A percentile compares a stretch with the other conserved stretches of the same genome.
phyloP scores from a whole-genome alignment of 306 rosid genomes.

The Vicia villosa region DNA sequence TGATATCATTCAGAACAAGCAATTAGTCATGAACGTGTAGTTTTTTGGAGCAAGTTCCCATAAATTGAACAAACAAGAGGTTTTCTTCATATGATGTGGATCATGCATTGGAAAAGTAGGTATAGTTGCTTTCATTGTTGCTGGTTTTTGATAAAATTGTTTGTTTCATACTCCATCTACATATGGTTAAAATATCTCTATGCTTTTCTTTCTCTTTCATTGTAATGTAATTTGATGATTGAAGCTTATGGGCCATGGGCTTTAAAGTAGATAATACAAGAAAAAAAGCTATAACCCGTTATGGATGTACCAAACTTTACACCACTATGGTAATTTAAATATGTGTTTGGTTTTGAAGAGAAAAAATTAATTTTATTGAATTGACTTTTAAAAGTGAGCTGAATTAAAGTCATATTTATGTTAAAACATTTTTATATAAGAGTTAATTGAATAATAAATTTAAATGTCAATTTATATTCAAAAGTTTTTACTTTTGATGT shows the following conservation, averaged over 20 bases:
- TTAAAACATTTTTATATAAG: too few species aligned
- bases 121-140: constrained; percentile 35
- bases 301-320: constrained; percentile 18
- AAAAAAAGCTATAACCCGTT: constrained; percentile 15
- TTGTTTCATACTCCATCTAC: constrained; percentile 33
- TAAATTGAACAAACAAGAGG: constrained; percentile 36
- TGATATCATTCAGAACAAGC: constrained; percentile 31
- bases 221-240: constrained; percentile 22
- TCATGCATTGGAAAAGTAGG: constrained; percentile 31
- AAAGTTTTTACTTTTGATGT: too few species aligned
- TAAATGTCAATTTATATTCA: too few species aligned
- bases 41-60: constrained; percentile 47
- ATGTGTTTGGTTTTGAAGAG: background rate
- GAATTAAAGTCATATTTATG: too few species aligned
- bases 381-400: too few species aligned
- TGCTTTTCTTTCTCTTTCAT: constrained; percentile 12
- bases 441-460: too few species aligned
- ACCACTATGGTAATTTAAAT: constrained; percentile 1
- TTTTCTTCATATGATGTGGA: constrained; percentile 31
- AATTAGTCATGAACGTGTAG: constrained; percentile 40
- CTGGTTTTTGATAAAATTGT: constrained; percentile 35
- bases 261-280: background rate
- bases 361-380: too few species aligned
- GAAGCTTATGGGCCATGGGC: constrained; percentile 40
- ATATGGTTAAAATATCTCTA: constrained; percentile 28